phyloP scores from a whole-genome alignment of 192 early-diverging fungal species.

The Glomus cerebriforme region DNA sequence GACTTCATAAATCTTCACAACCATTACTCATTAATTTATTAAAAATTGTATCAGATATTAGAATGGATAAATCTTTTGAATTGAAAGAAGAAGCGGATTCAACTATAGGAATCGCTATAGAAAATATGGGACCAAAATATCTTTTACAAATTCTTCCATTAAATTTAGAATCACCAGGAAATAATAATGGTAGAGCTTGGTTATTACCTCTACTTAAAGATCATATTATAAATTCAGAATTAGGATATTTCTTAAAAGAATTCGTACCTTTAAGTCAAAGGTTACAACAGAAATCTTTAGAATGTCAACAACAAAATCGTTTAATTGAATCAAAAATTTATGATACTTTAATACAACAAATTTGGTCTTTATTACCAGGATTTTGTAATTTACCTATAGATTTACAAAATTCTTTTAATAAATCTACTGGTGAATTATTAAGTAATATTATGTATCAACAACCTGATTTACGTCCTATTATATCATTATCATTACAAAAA shows the following conservation, averaged over 20 bases:
- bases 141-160: slow-evolving; percentile 79
- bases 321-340: slow-evolving; percentile 85
- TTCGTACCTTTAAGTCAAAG: slow-evolving; percentile 82
- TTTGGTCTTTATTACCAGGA: slow-evolving; percentile 84
- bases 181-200: slow-evolving; percentile 78
- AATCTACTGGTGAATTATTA: slow-evolving; percentile 70
- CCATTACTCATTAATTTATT: slow-evolving; percentile 62
- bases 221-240: slow-evolving; percentile 68
- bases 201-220: slow-evolving; percentile 82
- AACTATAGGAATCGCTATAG: slow-evolving; percentile 77
- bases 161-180: slow-evolving; percentile 74
- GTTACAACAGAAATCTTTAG: slow-evolving; percentile 64
- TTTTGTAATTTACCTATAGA: slow-evolving; percentile 87
- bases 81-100: slow-evolving; percentile 86
- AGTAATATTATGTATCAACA: slow-evolving; percentile 74
- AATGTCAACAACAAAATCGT: slow-evolving; percentile 56
- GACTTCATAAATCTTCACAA: slow-evolving; percentile 64
- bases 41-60: slow-evolving; percentile 68
- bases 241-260: slow-evolving; percentile 68
- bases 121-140: slow-evolving; percentile 74
- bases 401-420: slow-evolving; percentile 60
- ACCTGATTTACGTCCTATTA: slow-evolving; percentile 73
- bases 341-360: slow-evolving; percentile 84
- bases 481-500: slow-evolving; percentile 73
- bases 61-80: slow-evolving; percentile 80